Conservation (phyloP, 2,329 filamentous ascomycete species). For the Cytospora mali region DNA sequence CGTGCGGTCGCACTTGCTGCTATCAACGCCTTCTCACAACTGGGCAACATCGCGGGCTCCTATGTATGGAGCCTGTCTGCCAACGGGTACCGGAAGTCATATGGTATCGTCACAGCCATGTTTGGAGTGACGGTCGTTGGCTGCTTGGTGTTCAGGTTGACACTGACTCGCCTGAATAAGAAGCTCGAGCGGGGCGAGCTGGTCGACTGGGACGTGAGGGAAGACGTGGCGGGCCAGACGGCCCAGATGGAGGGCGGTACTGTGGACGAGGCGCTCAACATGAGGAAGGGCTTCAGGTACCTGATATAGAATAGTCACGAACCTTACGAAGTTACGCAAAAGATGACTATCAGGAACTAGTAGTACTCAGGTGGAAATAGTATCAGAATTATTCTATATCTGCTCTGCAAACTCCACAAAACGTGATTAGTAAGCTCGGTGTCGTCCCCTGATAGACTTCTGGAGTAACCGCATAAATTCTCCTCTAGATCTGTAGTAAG, state of each 20-base stretch:
- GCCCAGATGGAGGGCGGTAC: slow-evolving; percentile 43
- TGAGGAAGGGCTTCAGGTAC: slow-evolving; percentile 53
- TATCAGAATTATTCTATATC: neutral
- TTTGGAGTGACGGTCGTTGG: slow-evolving; percentile 61
- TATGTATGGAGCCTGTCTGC: slow-evolving; percentile 65
- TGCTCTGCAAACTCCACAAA: neutral
- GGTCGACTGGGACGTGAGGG: slow-evolving; percentile 40
- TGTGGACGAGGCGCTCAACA: slow-evolving; percentile 47
- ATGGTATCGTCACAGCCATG: slow-evolving; percentile 67
- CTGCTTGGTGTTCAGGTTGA: slow-evolving; percentile 50
- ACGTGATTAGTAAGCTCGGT: neutral
- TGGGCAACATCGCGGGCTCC: slow-evolving; percentile 61
- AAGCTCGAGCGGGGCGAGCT: slow-evolving; percentile 48
- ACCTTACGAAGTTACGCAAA: neutral
- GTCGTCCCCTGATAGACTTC: neutral
- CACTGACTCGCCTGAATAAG: slow-evolving; percentile 51
- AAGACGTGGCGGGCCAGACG: slow-evolving; percentile 45
- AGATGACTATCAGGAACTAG: neutral
- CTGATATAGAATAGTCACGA: slow-evolving; percentile 40
- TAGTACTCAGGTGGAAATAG: neutral
- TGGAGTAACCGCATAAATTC: too few relatives aligned
- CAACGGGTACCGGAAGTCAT: slow-evolving; percentile 65
- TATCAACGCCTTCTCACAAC: slow-evolving; percentile 61
- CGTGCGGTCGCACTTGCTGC: slow-evolving; percentile 63
- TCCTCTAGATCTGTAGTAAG: too few relatives aligned